Evolutionary conservation across 2,329 filamentous ascomycete species (phyloP), one percentile per base, ranked within the genome.

Genomic region (Metarhizium guizhouense): DNA sequence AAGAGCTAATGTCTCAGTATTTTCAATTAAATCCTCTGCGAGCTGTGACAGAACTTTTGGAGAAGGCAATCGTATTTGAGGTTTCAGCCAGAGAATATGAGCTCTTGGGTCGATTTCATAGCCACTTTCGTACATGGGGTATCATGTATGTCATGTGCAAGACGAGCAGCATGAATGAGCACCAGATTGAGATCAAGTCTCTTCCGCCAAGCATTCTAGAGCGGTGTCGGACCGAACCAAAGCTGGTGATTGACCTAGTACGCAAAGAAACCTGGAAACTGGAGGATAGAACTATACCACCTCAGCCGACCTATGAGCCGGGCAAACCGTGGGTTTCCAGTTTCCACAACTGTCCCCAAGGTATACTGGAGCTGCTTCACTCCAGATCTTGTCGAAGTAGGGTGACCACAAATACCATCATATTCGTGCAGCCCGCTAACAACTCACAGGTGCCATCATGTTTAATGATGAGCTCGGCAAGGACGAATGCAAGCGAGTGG

Each of bases 121-220:
- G 66, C 0, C 77, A 84, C 59, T 91, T 97, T 61, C 71, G 73
- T 6, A 69, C 73, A 4, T 97, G 93, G 92, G 91, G 90, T 0
- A 81, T 96, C 29, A 59, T 77, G 1, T 90, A 87, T 0, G 81
- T 96, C 29, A 59, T 76, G 1, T 90, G 87, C 65, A 74, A 80
- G n/a, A 56, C 83, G 2, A 4, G 38, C 14, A 52, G 20, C 10
- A 16, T 32, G 6, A 47, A 20, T 59, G 32, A 59, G 89, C 2
- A 69, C 67, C 0, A 36, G 30, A 32, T 54, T 32, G 13, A 34
- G 20, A 75, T 94, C 0, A 72, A 68, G 1, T 71, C 75, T 3
- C 74, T 97, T 0, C 93, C 93, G 0, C 77, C 81, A 0, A 79
- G 80, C 34, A 91, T 97, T 51, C 71, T 81, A 0, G 89, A 95